Conservation (phyloP, 2,329 filamentous ascomycete species). For the Periconia sp. region DNA sequence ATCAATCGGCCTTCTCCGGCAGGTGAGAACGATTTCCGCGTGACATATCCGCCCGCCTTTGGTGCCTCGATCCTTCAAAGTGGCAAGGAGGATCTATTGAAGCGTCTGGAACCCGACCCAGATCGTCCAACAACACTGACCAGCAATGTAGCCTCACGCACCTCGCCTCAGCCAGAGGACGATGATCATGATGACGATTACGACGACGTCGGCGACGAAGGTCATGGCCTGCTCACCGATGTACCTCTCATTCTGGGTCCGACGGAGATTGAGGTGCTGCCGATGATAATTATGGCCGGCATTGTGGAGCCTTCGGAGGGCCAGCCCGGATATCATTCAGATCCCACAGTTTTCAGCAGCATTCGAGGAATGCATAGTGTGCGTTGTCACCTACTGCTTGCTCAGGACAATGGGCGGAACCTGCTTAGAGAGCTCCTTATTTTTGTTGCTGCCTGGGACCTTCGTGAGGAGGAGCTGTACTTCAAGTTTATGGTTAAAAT, state of each 20-base stretch:
- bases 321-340: slow-evolving; percentile 58
- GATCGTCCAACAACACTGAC: slow-evolving; percentile 47
- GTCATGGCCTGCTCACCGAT: slow-evolving; percentile 86
- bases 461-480: slow-evolving; percentile 90
- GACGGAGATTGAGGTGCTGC: slow-evolving; percentile 92
- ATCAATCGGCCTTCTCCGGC: slow-evolving; percentile 46
- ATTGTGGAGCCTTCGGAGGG: slow-evolving; percentile 84
- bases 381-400: slow-evolving; percentile 85
- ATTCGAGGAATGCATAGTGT: slow-evolving; percentile 85
- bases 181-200: slow-evolving; percentile 78
- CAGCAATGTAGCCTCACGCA: slow-evolving; percentile 46
- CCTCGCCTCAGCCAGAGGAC: slow-evolving; percentile 57
- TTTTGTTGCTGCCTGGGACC: slow-evolving; percentile 96
- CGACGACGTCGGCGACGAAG: slow-evolving; percentile 72
- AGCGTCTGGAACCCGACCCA: slow-evolving; percentile 55
- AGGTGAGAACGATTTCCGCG: slow-evolving; percentile 55
- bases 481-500: slow-evolving; percentile 98
- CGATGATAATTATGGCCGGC: slow-evolving; percentile 96
- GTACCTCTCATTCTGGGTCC: slow-evolving; percentile 93
- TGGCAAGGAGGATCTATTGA: slow-evolving; percentile 59
- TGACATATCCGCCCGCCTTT: slow-evolving; percentile 56
- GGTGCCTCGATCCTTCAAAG: slow-evolving; percentile 56
- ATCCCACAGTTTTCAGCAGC: slow-evolving; percentile 60
- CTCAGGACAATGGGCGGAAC: slow-evolving; percentile 88
- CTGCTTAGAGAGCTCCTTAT: slow-evolving; percentile 89